These are phyloP conservation scores for Aspergillus chevalieri DNA, from an alignment of 2,329 filamentous ascomycete genomes.

Conservation along the genomic window DNA sequence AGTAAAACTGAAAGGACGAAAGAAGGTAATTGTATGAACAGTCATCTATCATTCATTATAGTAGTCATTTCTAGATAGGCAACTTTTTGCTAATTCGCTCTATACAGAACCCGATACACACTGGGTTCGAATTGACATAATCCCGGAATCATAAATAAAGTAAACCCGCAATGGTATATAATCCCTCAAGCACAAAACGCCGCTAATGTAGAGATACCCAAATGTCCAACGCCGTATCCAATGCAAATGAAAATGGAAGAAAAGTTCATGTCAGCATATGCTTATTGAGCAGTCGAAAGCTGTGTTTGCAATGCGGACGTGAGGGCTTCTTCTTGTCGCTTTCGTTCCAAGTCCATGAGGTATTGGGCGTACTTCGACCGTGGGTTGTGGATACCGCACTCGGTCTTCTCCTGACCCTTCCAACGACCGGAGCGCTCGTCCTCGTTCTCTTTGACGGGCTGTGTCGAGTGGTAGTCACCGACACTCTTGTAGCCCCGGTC, in stretches of 20 bases:
- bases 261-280: background rate
- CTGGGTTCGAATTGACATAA: constrained; percentile 3
- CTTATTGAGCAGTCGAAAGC: constrained; percentile 23
- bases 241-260: constrained; percentile 3
- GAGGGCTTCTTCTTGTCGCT: constrained; percentile 55
- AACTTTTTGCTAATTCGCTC: constrained; percentile 7
- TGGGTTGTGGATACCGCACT: constrained; percentile 99
- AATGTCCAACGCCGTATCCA: constrained; percentile 4
- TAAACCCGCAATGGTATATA: too few species aligned
- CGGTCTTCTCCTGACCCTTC: constrained; percentile 94
- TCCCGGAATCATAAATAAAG: constrained; percentile 10
- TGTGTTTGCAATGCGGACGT: constrained; percentile 37
- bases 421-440: constrained; percentile 94
- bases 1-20: background rate
- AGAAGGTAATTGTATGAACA: background rate
- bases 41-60: constrained; percentile 15
- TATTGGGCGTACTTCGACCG: constrained; percentile 88
- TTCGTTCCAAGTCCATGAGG: constrained; percentile 65
- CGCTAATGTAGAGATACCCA: constrained; percentile 13
- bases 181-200: constrained; percentile 6
- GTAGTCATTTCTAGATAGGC: constrained; percentile 12
- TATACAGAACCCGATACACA: constrained; percentile 11
- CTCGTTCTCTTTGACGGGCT: constrained; percentile 80
- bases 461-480: constrained; percentile 96
- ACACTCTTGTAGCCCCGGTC: constrained; percentile 96